Evolutionary conservation across 306 rosid species (phyloP).

Genomic region (Glycine tomentella): DNA sequence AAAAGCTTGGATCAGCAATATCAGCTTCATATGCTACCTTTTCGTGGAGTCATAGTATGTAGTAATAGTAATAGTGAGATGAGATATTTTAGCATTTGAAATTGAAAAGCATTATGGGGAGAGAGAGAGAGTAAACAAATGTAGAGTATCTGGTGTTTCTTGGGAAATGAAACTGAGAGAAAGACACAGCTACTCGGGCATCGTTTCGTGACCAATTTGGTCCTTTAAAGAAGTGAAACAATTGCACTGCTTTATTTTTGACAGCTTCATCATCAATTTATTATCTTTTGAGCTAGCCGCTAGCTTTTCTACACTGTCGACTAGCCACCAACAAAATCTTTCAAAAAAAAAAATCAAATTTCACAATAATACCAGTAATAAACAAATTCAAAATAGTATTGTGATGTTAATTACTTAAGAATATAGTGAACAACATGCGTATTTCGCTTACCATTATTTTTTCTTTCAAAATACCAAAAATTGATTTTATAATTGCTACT

Average conservation of each 20-base stretch:
- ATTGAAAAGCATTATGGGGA: slow-evolving; percentile 44
- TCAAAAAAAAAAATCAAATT: background rate
- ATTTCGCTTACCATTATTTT: background rate
- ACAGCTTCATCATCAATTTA: slow-evolving; percentile 51
- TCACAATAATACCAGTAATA: background rate
- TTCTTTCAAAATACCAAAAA: background rate
- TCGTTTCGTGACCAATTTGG: slow-evolving; percentile 48
- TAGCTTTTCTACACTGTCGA: background rate
- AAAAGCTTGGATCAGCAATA: slow-evolving; percentile 52
- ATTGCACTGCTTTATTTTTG: slow-evolving; percentile 41
- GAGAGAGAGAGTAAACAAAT: slow-evolving; percentile 46
- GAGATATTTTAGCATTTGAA: slow-evolving; percentile 54
- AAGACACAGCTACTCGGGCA: slow-evolving; percentile 40
- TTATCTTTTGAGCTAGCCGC: slow-evolving; percentile 40
- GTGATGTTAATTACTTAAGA: background rate
- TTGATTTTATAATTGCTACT: background rate
- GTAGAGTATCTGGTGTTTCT: slow-evolving; percentile 61
- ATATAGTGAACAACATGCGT: background rate
- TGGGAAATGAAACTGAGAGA: slow-evolving; percentile 74
- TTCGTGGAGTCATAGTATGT: slow-evolving; percentile 44
- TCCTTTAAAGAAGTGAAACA: slow-evolving; percentile 56
- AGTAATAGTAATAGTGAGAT: slow-evolving; percentile 14
- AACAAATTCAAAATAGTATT: background rate
- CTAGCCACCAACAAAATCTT: background rate
- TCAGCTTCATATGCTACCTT: slow-evolving; percentile 46